Base-by-base conservation (phyloP, 345 rosid species). In the Combretum micranthum region DNA sequence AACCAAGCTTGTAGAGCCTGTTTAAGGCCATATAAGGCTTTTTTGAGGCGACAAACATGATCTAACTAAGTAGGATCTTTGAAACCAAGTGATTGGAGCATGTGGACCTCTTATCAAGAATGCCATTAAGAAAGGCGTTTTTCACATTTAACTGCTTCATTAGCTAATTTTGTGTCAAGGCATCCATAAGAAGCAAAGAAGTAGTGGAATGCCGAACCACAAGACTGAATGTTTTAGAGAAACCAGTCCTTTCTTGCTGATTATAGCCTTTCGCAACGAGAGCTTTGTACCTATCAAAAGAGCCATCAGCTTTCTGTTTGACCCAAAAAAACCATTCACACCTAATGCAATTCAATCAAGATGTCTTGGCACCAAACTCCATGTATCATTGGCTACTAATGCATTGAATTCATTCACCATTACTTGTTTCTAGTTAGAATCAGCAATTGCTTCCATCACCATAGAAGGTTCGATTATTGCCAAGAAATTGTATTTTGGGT, bases 261-360 rank as follows among this genome's bases (percentile, higher is more conserved):
- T n/a, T 43, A 12, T 17, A 56, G 3, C 60, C 60, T 13, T 56
- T 56, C 22, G 49, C 60, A 19, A 44, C 49, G 1, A 56, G 23
- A 0, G 50, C 60, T 42, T 56, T 56, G 13, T 42, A 43, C 0
- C 6, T 13, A 2, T 60, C 0, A 60, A 60, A 8, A 13, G 20
- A n/a, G 1, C 60, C 60, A 56, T 44, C 49, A 1, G 26, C 15
- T 7, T 56, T 42, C 0, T 15, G 11, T 13, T 56, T 56, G 15
- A 42, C 15, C 25, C 20, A 19, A 21, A 2, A 58, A 58, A 14
- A 16, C 44, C 45, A 45, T 12, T 46, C 18, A 19, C 45, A 15
- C 22, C 52, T 45, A 58, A 45, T 20, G 20, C 15, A 47, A 1
- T 23, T 10, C 16, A 12, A 3, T 43, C 22, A 13, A 3, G 10